Percentiles rank a stretch among this genome's conserved stretches.
phyloP scores from a whole-genome alignment of 345 rosid genomes.

The Aquilaria yunnanensis region DNA sequence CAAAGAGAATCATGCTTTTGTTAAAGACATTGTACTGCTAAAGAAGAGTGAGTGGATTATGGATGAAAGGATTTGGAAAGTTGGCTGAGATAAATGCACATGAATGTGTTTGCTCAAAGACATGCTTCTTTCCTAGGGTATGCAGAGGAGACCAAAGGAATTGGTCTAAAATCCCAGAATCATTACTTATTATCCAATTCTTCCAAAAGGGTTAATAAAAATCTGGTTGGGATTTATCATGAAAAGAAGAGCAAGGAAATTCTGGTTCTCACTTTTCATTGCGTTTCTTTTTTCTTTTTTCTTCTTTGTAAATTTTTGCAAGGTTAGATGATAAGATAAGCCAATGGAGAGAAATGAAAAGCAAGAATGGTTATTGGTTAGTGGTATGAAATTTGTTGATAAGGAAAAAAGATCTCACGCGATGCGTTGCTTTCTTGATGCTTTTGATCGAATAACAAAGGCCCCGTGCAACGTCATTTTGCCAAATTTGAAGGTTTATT shows the following conservation, averaged over 20 bases:
- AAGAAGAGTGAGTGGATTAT: conserved; percentile 15
- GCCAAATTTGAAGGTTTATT: too few species aligned
- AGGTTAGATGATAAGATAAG: conserved; percentile 27
- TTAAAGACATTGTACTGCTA: conserved; percentile 18
- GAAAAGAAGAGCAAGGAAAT: background rate
- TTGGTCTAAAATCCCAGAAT: background rate
- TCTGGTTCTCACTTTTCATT: background rate
- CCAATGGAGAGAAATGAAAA: conserved; percentile 19
- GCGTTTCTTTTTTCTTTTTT: background rate
- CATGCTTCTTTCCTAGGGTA: conserved; percentile 11
- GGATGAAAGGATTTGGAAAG: conserved; percentile 9
- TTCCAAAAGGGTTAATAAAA: background rate
- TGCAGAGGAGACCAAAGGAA: background rate
- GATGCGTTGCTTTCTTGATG: too few species aligned
- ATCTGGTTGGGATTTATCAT: background rate
- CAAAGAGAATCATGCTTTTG: conserved; percentile 27
- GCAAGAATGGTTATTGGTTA: conserved; percentile 23
- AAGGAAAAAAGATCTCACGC: background rate
- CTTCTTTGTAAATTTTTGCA: conserved; percentile 7
- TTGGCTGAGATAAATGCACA: background rate
- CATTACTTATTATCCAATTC: conserved; percentile 14
- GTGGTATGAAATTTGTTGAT: background rate
- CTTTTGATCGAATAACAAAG: too few species aligned
- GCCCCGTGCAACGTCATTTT: too few species aligned
- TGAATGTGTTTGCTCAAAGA: conserved; percentile 20